Percentiles rank a stretch among this genome's conserved stretches.
Evolutionary conservation across 768 basidiomycete species (phyloP).

Genomic region (Pholiota molesta): DNA sequence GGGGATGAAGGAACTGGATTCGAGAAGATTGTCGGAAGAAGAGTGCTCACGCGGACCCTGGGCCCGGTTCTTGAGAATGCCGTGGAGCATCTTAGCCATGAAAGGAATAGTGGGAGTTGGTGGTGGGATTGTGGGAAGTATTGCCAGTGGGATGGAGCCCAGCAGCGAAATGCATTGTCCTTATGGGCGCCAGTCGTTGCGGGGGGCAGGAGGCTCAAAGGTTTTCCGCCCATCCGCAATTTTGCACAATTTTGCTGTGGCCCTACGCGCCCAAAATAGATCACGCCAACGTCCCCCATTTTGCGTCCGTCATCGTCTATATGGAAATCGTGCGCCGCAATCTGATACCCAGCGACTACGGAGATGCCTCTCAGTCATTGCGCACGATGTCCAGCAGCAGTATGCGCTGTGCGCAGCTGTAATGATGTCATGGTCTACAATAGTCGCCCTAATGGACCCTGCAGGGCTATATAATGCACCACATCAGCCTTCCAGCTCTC

Average conservation of each 20-base stretch:
- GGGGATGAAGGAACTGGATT: background rate
- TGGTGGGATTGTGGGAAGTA: background rate
- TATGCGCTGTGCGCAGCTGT: too few relatives aligned
- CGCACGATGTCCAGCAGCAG: background rate
- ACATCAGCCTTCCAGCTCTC: background rate
- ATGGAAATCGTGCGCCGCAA: too few relatives aligned
- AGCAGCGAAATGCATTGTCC: background rate
- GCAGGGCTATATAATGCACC: background rate
- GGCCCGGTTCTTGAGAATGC: constrained; percentile 22
- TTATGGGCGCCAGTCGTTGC: background rate
- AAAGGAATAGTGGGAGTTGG: background rate
- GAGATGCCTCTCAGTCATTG: background rate
- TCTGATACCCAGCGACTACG: background rate
- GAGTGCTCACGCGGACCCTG: background rate
- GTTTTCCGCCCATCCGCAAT: constrained; percentile 4
- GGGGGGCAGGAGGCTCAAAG: constrained; percentile 1
- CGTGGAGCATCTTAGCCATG: constrained; percentile 12
- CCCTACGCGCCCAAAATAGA: constrained; percentile 13
- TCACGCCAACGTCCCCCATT: background rate
- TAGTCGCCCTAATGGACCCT: too few relatives aligned
- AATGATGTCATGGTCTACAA: background rate
- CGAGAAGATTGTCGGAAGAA: constrained; percentile 2
- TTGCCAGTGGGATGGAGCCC: background rate
- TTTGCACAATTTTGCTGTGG: constrained; percentile 20
- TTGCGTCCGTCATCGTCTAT: background rate